Percentiles rank a stretch among this genome's conserved stretches.
These are phyloP conservation scores for Mercurialis annua DNA, from an alignment of 345 rosid genomes.

Conservation along the genomic window DNA sequence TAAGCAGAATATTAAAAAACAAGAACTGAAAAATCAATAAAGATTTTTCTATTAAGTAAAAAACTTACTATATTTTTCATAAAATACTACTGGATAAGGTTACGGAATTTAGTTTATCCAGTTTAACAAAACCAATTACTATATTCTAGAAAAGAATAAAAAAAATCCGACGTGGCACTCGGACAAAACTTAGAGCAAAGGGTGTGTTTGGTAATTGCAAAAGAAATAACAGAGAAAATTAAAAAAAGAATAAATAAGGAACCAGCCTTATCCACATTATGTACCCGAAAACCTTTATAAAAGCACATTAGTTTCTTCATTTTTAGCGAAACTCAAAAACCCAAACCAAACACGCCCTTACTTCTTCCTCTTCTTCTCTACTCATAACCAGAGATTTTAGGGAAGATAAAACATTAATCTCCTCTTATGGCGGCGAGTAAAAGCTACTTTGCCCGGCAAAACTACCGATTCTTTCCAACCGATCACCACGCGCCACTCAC, in stretches of 20 bases:
- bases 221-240: not conserved
- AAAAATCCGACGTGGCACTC: conserved; percentile 17
- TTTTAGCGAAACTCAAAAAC: not conserved
- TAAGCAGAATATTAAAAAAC: too few species aligned
- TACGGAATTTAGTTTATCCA: not conserved
- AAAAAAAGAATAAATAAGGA: not conserved
- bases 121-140: too few species aligned
- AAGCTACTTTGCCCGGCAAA: conserved; percentile 56
- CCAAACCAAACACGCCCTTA: not conserved
- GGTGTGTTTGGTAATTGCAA: conserved; percentile 29
- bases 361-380: not conserved
- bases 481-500: conserved; percentile 37
- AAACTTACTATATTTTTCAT: too few species aligned
- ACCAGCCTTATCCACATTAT: conserved; percentile 54
- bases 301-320: conserved; percentile 30
- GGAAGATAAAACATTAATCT: conserved; percentile 14
- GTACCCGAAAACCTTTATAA: conserved; percentile 40
- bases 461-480: conserved; percentile 59
- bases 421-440: conserved; percentile 85
- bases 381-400: not conserved
- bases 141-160: not conserved
- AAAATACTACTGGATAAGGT: too few species aligned
- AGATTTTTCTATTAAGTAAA: too few species aligned
- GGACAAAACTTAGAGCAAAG: not conserved
- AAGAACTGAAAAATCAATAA: too few species aligned